A percentile compares a stretch with the other conserved stretches of the same genome.
These are phyloP conservation scores for Flaveria trinervia DNA, from an alignment of 129 eudicot species.

Conservation along the genomic window DNA sequence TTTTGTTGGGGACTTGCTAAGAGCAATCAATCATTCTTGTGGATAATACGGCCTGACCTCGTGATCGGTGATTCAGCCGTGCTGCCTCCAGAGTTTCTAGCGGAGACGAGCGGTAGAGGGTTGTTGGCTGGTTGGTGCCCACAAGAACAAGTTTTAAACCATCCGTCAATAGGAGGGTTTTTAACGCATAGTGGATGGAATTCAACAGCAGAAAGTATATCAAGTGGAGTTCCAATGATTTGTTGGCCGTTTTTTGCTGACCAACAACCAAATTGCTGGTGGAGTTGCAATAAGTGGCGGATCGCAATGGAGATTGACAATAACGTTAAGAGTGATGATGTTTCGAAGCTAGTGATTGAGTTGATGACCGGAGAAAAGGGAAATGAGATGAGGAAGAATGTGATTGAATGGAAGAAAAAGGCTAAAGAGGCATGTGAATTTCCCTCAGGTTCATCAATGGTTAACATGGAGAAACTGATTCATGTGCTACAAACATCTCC, in stretches of 20 bases:
- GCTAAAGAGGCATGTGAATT: slow-evolving; percentile 36
- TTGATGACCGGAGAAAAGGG: slow-evolving; percentile 43
- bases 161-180: slow-evolving; percentile 34
- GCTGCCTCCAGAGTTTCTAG: slow-evolving; percentile 30
- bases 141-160: slow-evolving; percentile 42
- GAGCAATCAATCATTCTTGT: slow-evolving; percentile 30
- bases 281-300: slow-evolving; percentile 34
- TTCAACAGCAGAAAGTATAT: slow-evolving; percentile 36
- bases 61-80: slow-evolving; percentile 30
- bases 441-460: slow-evolving; percentile 36
- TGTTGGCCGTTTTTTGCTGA: slow-evolving; percentile 44
- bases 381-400: slow-evolving; percentile 29
- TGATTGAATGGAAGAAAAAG: slow-evolving; percentile 31
- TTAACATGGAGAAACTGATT: slow-evolving; percentile 35
- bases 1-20: slow-evolving; percentile 48
- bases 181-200: slow-evolving; percentile 44
- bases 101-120: slow-evolving; percentile 31
- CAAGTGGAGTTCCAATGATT: slow-evolving; percentile 41
- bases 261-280: slow-evolving; percentile 41
- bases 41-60: slow-evolving; percentile 39
- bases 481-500: slow-evolving; percentile 3
- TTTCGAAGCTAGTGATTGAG: slow-evolving; percentile 38
- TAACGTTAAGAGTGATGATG: slow-evolving; percentile 30
- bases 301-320: slow-evolving; percentile 36
- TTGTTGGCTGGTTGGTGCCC: slow-evolving; percentile 41